Evolutionary conservation across 2,329 filamentous ascomycete species (phyloP).

Genomic region (Triangularia setosa): DNA sequence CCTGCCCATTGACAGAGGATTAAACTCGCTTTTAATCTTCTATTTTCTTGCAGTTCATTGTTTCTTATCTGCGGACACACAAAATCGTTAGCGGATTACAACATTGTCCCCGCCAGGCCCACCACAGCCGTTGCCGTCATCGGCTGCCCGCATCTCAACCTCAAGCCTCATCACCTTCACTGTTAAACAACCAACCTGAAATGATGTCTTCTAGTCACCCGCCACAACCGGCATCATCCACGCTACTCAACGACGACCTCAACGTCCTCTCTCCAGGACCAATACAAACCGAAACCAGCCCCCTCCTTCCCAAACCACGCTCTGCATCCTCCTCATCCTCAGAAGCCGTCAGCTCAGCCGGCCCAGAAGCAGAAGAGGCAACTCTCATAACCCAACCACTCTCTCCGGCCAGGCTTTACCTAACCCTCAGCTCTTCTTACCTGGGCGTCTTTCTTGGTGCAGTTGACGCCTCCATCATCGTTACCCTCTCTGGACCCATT

Average conservation of each 20-base stretch:
- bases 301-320: not conserved
- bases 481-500: slow-evolving; percentile 79
- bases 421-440: slow-evolving; percentile 55
- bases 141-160: not conserved
- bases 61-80: not conserved
- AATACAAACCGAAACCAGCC: slow-evolving; percentile 1
- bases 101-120: not conserved
- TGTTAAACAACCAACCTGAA: not conserved
- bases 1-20: not conserved
- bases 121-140: not conserved
- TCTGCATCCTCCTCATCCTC: not conserved
- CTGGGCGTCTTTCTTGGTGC: slow-evolving; percentile 62
- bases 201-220: not conserved
- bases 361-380: slow-evolving; percentile 28
- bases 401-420: slow-evolving; percentile 44
- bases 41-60: not conserved
- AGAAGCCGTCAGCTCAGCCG: slow-evolving; percentile 1
- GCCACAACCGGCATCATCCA: not conserved
- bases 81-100: not conserved
- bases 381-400: slow-evolving; percentile 40
- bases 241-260: not conserved
- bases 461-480: slow-evolving; percentile 76
- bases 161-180: not conserved
- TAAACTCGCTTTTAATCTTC: not conserved
- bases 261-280: not conserved